A percentile compares a stretch with the other conserved stretches of the same genome.
Evolutionary conservation across 2,329 filamentous ascomycete species (phyloP).

Genomic region (Dactylellina haptotyla): DNA sequence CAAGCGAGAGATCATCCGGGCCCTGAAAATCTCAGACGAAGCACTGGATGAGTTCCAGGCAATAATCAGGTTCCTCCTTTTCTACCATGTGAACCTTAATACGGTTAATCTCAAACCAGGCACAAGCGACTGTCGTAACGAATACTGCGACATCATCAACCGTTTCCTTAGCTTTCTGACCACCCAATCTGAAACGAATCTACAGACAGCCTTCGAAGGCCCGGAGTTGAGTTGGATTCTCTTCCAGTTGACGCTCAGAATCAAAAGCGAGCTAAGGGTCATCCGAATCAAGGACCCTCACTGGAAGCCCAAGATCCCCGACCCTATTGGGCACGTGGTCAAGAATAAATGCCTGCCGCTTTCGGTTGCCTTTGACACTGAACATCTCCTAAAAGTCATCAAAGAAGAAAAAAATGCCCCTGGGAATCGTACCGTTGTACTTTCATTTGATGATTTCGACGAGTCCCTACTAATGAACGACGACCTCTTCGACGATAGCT

Average conservation of each 20-base stretch:
- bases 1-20: background rate
- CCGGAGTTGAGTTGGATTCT: slow-evolving; percentile 18
- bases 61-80: slow-evolving; percentile 6
- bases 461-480: too few relatives aligned
- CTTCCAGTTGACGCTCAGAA: slow-evolving; percentile 3
- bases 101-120: background rate
- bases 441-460: background rate
- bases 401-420: background rate
- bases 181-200: background rate
- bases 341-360: background rate
- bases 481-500: too few relatives aligned
- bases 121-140: background rate
- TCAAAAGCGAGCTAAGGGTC: background rate
- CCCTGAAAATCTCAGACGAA: background rate
- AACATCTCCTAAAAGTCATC: background rate
- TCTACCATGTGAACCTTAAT: background rate
- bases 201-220: background rate
- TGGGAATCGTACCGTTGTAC: too few relatives aligned
- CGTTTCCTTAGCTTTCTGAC: background rate
- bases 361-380: background rate
- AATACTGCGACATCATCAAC: slow-evolving; percentile 23
- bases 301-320: slow-evolving; percentile 9
- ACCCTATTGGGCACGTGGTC: background rate
- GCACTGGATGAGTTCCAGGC: slow-evolving; percentile 1
- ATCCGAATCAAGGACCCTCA: background rate